phyloP scores from a whole-genome alignment of 169 alveolate genomes.

The Babesia caballi region DNA sequence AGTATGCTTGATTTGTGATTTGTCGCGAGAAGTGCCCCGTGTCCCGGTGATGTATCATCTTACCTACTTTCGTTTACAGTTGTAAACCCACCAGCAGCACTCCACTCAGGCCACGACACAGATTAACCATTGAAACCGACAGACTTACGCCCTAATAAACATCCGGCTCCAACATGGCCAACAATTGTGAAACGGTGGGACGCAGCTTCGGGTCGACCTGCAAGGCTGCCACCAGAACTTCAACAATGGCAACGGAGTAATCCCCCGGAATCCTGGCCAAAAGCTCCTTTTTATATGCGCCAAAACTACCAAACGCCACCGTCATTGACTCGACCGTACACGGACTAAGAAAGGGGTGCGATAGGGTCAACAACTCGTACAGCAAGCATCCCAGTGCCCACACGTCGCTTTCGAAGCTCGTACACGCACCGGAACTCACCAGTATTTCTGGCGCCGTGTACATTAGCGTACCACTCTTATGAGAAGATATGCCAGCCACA shows the following conservation, averaged over 20 bases:
- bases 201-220: slow-evolving; percentile 6
- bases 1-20: no score
- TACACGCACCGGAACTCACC: neutral
- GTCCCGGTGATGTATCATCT: no score
- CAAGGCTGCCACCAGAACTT: neutral
- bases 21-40: no score
- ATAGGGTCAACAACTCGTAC: slow-evolving; percentile 64
- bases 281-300: neutral
- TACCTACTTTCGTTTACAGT: no score
- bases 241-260: neutral
- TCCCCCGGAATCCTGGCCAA: neutral
- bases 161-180: no score
- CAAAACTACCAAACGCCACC: neutral
- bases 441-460: slow-evolving; percentile 24
- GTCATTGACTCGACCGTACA: slow-evolving; percentile 4
- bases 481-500: no score
- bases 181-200: no score
- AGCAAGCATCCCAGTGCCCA: slow-evolving; percentile 68
- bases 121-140: no score
- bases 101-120: no score
- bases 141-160: no score
- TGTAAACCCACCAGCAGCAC: no score
- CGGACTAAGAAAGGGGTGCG: slow-evolving; percentile 56
- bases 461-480: slow-evolving; percentile 5
- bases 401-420: slow-evolving; percentile 29